Base-by-base conservation (phyloP, 306 rosid species). In the Cucumis sativus region DNA sequence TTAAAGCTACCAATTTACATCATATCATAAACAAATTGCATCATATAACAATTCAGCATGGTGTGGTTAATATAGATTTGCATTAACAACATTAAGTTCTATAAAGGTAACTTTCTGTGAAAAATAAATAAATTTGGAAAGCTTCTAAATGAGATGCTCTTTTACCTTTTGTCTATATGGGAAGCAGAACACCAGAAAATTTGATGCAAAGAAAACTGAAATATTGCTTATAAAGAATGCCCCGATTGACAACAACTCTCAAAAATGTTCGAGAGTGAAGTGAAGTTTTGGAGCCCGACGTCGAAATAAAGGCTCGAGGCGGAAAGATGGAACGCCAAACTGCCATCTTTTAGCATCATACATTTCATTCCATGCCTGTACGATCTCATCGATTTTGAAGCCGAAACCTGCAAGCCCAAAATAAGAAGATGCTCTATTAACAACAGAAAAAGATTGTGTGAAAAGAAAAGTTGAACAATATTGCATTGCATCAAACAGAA, bases 361-460 rank as follows among this genome's bases (percentile, higher is more conserved):
- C 96, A 95, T 95, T 87, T 95, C 97, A 78, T 92, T 89, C 98
- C 96, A 92, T 1, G 97, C 96, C 82, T 92, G 98, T 25, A 90
- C 90, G 70, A 95, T 88, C 90, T 95, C 98, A 61, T 95, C 96
- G 79, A 95, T 95, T 84, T 89, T 95, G 91, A 95, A 95, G 30
- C 95, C 91, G 17, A 88, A 80, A 76, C 93, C 97, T 92, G 91
- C 49, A 79, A 72, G 76, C 33, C 11, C 45, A 80, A 76, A 78
- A 16, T 54, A 51, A 35, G 30, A 30, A 37, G 25, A 37, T 78
- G 25, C 52, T 37, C 80, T 58, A 21, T 71, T 71, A 47, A 49
- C 5, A 49, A 69, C 37, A 45, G 40, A 47, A 25, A 49, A 49
- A 4, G 2, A 49, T 71, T 71, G 41, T 71, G 41, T 70, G 58